A percentile compares a stretch with the other conserved stretches of the same genome.
Conservation (phyloP, 2,329 filamentous ascomycete species). For the Cytospora piceicola region DNA sequence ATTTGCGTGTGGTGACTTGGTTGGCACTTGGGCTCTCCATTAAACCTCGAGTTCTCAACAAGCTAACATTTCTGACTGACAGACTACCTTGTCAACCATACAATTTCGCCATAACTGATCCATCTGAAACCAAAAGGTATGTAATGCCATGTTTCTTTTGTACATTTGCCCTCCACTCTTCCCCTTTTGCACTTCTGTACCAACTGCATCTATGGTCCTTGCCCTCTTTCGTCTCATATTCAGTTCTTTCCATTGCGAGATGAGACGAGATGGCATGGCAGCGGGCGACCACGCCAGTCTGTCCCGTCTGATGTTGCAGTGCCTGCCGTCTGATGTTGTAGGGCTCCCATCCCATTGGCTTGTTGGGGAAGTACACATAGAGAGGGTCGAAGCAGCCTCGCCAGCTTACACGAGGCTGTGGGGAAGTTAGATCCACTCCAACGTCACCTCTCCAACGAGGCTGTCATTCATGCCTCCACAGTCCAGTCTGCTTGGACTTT, state of each 20-base stretch:
- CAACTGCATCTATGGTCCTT: neutral
- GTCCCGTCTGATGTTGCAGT: neutral
- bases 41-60: neutral
- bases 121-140: neutral
- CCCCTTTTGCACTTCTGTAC: neutral
- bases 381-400: neutral
- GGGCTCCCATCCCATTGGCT: neutral
- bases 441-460: neutral
- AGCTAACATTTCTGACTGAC: neutral
- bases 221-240: neutral
- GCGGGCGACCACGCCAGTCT: neutral
- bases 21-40: neutral
- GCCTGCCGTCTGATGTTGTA: neutral
- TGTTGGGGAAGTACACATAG: neutral
- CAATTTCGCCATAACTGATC: neutral
- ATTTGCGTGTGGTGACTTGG: neutral
- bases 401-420: conserved; percentile 5
- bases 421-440: neutral
- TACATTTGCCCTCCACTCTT: neutral
- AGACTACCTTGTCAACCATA: neutral
- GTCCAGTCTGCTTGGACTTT: neutral
- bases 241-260: neutral
- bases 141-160: neutral
- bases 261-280: neutral
- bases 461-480: neutral